Evolutionary conservation across 2,329 filamentous ascomycete species (phyloP), one percentile per base, ranked within the genome.

Genomic region (Hymenoscyphus linearis): DNA sequence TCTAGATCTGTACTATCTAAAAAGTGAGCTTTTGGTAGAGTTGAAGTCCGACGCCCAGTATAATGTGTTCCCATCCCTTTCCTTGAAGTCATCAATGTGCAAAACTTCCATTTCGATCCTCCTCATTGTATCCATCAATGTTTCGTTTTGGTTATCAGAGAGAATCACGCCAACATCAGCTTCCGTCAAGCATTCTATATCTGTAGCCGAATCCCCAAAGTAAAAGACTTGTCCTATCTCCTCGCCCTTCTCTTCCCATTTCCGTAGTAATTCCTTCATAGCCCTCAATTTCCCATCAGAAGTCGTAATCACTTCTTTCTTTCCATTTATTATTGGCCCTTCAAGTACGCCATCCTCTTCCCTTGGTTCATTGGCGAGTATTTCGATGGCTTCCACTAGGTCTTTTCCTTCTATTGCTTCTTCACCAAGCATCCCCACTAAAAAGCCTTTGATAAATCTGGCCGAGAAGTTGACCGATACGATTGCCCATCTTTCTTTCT

Each of bases 201-300:
- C 72, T 31, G 69, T 72, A 9, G 60, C 60, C 3, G 69, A 70
- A 61, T 73, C 72, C 2, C 72, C 72, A 50, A 72, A 62, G 61
- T 73, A 73, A 2, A 72, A 56, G 2, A 66, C 34, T 18, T 56
- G 58, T 2, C 37, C 55, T 26, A 52, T 7, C 13, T 25, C 26
- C 25, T 47, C 54, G 13, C 37, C 40, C 12, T 31, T 13, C 12
- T 52, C 47, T 9, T 27, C 36, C 66, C 64, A 66, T 4, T 14
- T 13, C 7, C 60, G 16, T 18, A 68, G 12, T 26, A 69, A 27
- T 12, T 58, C 40, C 10, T 59, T 64, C 68, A 70, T 68, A 2
- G 65, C 62, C 26, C 25, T 34, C 22, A 67, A 26, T 62, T 72
- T 72, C 14, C 62, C 66, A 57, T 66, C 66, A 9, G 69, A 69